These are phyloP conservation scores for Aspergillus unguis DNA, from an alignment of 2,329 filamentous ascomycete genomes.

Conservation along the genomic window DNA sequence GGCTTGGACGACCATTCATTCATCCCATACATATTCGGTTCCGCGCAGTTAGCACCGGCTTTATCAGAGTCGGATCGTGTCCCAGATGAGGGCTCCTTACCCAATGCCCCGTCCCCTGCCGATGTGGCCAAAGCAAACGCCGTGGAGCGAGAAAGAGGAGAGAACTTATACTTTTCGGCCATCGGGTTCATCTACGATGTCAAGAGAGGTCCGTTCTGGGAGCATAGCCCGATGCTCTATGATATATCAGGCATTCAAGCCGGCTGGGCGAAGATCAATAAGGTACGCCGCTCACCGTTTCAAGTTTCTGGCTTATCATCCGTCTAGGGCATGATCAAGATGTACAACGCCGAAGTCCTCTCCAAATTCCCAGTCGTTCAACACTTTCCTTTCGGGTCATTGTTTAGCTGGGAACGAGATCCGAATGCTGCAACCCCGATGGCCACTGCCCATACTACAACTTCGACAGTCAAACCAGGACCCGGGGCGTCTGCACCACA, in stretches of 20 bases:
- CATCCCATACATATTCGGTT: slow-evolving; percentile 89
- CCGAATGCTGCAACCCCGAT: slow-evolving; percentile 54
- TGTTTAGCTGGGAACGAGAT: slow-evolving; percentile 74
- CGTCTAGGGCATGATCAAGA: slow-evolving; percentile 88
- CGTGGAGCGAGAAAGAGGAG: slow-evolving; percentile 62
- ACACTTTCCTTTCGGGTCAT: slow-evolving; percentile 79
- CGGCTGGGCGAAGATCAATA: slow-evolving; percentile 99
- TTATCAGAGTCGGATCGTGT: slow-evolving; percentile 63
- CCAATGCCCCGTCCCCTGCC: slow-evolving; percentile 66
- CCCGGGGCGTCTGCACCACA: slow-evolving; percentile 17
- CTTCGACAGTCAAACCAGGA: slow-evolving; percentile 25
- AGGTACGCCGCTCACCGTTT: slow-evolving; percentile 43
- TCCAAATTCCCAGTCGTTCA: slow-evolving; percentile 98
- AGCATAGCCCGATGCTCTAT: slow-evolving; percentile 89
- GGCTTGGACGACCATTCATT: slow-evolving; percentile 97
- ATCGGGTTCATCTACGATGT: slow-evolving; percentile 97
- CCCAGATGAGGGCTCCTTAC: slow-evolving; percentile 74
- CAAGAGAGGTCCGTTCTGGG: slow-evolving; percentile 95
- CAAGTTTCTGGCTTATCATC: slow-evolving; percentile 5
- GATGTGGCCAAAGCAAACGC: slow-evolving; percentile 64
- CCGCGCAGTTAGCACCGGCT: slow-evolving; percentile 78
- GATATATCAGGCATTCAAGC: slow-evolving; percentile 88
- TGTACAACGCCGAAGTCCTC: slow-evolving; percentile 96
- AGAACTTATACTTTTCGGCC: slow-evolving; percentile 90
- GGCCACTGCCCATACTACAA: slow-evolving; percentile 54